These are phyloP conservation scores for Tolypocladium paradoxum DNA, from an alignment of 2,329 filamentous ascomycete species.

Conservation along the genomic window DNA sequence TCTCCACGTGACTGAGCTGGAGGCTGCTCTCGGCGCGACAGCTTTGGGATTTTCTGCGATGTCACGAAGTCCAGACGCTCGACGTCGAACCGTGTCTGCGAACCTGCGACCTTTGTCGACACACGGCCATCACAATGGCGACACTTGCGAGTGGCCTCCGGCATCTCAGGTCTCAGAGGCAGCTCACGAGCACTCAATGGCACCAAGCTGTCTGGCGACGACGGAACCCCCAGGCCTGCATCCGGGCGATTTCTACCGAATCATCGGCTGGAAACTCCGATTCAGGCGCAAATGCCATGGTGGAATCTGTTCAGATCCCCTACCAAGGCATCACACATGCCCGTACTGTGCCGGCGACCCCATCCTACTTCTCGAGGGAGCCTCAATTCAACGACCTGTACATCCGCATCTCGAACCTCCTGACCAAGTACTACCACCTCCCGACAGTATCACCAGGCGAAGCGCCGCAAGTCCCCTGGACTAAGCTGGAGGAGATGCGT, in stretches of 20 bases:
- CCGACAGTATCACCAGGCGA: slow-evolving; percentile 57
- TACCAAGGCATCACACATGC: slow-evolving; percentile 36
- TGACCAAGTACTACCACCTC: slow-evolving; percentile 61
- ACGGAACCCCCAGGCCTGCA: slow-evolving; percentile 12
- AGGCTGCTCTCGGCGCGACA: background rate
- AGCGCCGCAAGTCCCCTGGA: slow-evolving; percentile 69
- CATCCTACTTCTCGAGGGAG: slow-evolving; percentile 89
- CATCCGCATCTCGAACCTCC: slow-evolving; percentile 60
- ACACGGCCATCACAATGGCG: slow-evolving; percentile 21
- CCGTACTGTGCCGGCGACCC: slow-evolving; percentile 71
- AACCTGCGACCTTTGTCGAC: slow-evolving; percentile 12
- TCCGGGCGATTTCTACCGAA: slow-evolving; percentile 13
- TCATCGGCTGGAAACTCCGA: slow-evolving; percentile 5
- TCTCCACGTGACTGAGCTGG: slow-evolving; percentile 10
- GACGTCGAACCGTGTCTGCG: slow-evolving; percentile 8
- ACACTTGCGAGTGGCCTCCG: slow-evolving; percentile 22
- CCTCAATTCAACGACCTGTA: slow-evolving; percentile 79
- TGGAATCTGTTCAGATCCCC: slow-evolving; percentile 16
- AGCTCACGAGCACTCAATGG: slow-evolving; percentile 18
- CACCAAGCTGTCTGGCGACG: slow-evolving; percentile 13
- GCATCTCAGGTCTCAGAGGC: slow-evolving; percentile 23
- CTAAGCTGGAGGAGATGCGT: slow-evolving; percentile 66
- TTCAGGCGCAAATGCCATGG: slow-evolving; percentile 6
- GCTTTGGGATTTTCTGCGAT: background rate
- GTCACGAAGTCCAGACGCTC: background rate